These are phyloP conservation scores for Ophiocordyceps camponoti-rufipedis DNA, from an alignment of 2,329 filamentous ascomycete species.

Conservation along the genomic window DNA sequence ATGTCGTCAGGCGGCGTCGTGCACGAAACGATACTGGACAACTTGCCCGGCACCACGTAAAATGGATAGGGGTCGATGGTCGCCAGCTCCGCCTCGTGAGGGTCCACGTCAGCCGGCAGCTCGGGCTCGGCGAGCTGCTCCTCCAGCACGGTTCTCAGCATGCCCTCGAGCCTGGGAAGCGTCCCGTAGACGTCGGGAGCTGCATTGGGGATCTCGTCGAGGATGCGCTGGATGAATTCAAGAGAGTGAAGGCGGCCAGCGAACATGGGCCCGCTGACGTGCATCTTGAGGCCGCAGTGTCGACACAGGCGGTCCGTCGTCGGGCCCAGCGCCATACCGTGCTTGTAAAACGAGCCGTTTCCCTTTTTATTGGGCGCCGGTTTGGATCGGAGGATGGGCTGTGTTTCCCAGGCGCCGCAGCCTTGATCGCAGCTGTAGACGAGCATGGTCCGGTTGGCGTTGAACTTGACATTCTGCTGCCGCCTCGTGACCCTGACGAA, in stretches of 20 bases:
- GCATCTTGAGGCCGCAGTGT: constrained; percentile 75
- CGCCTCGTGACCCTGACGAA: constrained; percentile 72
- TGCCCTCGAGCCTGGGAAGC: constrained; percentile 65
- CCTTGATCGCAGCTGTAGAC: constrained; percentile 82
- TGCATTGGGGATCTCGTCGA: constrained; percentile 50
- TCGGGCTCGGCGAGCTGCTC: constrained; percentile 32
- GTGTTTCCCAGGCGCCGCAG: constrained; percentile 81
- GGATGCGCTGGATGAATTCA: constrained; percentile 62
- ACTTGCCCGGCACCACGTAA: constrained; percentile 59
- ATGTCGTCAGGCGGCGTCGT: constrained; percentile 61
- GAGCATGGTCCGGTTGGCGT: constrained; percentile 81
- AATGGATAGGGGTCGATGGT: constrained; percentile 62
- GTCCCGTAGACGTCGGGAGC: constrained; percentile 62
- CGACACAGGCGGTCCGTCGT: constrained; percentile 47
- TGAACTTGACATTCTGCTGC: constrained; percentile 73
- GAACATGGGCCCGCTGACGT: constrained; percentile 89
- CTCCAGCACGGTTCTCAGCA: constrained; percentile 77
- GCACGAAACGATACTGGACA: constrained; percentile 64
- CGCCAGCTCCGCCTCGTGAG: constrained; percentile 34
- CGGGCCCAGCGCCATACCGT: constrained; percentile 55
- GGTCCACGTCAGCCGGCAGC: constrained; percentile 19
- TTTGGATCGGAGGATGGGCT: constrained; percentile 56
- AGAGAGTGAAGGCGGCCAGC: constrained; percentile 73
- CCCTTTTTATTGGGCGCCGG: constrained; percentile 52
- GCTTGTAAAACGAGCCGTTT: constrained; percentile 55